Base-by-base conservation (phyloP, 768 basidiomycete genomes). In the Tubosaeta sp. region DNA sequence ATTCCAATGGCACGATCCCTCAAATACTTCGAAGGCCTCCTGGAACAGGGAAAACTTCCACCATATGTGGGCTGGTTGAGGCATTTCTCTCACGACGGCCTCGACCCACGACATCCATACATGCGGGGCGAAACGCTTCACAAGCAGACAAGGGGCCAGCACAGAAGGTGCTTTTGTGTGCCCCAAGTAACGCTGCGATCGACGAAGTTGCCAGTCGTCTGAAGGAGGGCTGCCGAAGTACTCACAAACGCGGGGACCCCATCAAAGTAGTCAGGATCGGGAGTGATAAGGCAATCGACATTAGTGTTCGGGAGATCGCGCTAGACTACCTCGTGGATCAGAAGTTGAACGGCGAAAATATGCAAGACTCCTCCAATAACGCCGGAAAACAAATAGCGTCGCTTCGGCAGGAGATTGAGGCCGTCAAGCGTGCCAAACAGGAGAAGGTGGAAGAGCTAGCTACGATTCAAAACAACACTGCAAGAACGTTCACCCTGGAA, bases 11-110 rank as follows among this genome's bases (percentile, higher is more conserved):
- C 26, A 42, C 39, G 39, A 44, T 26, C 39, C 10, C 38, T 48
- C 5, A 57, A 8, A 45, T 46, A 26, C 35, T 17, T 46, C 26
- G 57, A 95, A 67, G 95, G 22, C 97, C 97, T 33, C 97, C 97
- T 2, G 97, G 97, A 50, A 99, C 97, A 0, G 97, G 97, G 12
- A 99, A 99, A 73, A 99, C 97, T 9, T 95, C 91, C 19, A 99
- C 97, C 1, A 98, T 99, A 56, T 92, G 92, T 59, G 93, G 91
- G 19, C 76, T 99, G n/a, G 88, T 97, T 6, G 84, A 90, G 38
- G 81, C 85, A 5, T 92, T 88, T 64, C 66, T 97, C 35, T 80
- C 86, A 3, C 77, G 74, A 35, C 84, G 88, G 7, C 67, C 72
- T 11, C 70, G 67, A 32, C 65, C 80, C 1, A 71, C 78, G 25